Conservation (phyloP, 2,329 filamentous ascomycete species). For the Rhexocercosporidium sp. region DNA sequence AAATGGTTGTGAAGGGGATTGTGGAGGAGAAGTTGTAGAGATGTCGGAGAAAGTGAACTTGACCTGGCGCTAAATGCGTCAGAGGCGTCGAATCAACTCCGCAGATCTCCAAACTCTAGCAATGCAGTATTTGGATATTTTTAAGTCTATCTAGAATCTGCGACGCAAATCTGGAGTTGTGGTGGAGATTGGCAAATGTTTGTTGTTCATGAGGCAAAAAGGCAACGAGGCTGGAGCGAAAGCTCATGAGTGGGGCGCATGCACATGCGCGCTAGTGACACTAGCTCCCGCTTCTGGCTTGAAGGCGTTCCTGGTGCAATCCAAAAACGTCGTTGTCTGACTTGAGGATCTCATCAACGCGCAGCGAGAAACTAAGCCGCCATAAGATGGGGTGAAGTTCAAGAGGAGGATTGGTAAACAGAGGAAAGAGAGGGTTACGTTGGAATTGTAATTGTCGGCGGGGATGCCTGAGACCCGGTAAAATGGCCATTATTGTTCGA, state of each 20-base stretch:
- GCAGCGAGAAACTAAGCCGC: not conserved
- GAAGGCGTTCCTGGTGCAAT: not conserved
- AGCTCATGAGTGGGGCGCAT: not conserved
- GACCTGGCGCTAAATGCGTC: not conserved
- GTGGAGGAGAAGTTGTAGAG: not conserved
- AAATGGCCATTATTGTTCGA: not conserved
- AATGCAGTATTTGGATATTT: not conserved
- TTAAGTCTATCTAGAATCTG: not conserved
- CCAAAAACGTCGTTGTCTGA: not conserved
- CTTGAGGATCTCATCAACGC: not conserved
- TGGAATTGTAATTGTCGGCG: too few species aligned
- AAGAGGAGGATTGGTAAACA: too few species aligned
- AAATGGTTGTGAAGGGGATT: not conserved
- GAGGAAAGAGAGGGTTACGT: too few species aligned
- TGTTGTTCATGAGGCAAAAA: not conserved
- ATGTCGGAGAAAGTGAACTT: not conserved
- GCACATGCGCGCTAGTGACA: not conserved
- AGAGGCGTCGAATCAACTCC: not conserved
- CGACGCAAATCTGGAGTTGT: slow-evolving; percentile 5
- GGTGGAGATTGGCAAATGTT: not conserved
- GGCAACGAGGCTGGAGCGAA: not conserved
- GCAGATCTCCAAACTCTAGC: not conserved
- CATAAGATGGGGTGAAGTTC: too few species aligned
- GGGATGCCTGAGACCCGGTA: not conserved
- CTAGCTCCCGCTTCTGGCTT: not conserved